Evolutionary conservation across 352 stramenopile species (phyloP).

Genomic region (Albugo candida): DNA sequence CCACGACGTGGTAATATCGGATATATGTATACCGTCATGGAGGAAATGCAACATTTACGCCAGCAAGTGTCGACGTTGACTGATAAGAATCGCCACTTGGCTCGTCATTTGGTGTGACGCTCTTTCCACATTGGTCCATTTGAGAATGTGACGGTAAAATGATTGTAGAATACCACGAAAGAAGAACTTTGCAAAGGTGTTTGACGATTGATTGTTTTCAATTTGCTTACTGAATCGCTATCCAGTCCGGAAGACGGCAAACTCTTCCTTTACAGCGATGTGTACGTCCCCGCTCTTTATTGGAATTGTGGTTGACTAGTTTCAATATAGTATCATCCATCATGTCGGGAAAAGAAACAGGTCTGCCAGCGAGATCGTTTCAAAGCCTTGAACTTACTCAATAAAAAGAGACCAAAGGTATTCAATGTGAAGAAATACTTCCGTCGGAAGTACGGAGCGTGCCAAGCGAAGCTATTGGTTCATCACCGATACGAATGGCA

Average conservation of each 20-base stretch:
- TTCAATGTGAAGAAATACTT: no score
- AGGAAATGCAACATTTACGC: constrained; percentile 37
- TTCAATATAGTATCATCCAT: no score
- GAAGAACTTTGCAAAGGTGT: constrained; percentile 1
- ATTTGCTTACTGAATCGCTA: not conserved
- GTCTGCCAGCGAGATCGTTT: no score
- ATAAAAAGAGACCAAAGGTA: no score
- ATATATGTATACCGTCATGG: constrained; percentile 35
- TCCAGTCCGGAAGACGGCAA: not conserved
- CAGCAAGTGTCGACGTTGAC: constrained; percentile 19
- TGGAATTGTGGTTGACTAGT: not conserved
- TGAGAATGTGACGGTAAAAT: not conserved
- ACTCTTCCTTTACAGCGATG: constrained; percentile 3
- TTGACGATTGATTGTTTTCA: constrained; percentile 6
- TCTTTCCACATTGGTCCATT: not conserved
- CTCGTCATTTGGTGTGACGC: constrained; percentile 29
- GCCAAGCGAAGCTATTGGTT: no score
- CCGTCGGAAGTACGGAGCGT: no score
- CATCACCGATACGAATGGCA: no score
- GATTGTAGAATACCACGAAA: not conserved
- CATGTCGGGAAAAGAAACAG: no score
- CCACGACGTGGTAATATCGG: constrained; percentile 11
- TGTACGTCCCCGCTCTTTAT: not conserved
- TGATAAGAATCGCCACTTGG: constrained; percentile 38
- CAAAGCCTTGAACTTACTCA: no score